phyloP scores from a whole-genome alignment of 177 flowering plant species.

The Tripterygium wilfordii region DNA sequence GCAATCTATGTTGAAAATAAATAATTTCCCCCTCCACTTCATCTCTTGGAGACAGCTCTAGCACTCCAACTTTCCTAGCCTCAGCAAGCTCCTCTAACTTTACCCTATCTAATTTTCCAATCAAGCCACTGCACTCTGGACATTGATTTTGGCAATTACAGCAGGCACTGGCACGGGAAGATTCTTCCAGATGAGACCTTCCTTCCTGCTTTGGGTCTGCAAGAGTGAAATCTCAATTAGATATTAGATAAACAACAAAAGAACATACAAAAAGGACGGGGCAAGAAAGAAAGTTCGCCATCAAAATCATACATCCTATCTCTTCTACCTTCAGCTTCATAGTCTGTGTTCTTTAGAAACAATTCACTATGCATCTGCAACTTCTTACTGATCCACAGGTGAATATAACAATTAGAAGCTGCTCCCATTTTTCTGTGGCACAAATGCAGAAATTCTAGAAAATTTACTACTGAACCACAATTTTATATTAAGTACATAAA shows the following conservation, averaged over 20 bases:
- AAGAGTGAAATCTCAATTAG: slow-evolving; percentile 6
- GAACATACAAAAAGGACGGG: not conserved
- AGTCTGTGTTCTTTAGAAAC: slow-evolving; percentile 10
- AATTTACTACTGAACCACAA: not conserved
- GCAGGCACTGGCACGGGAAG: slow-evolving; percentile 27
- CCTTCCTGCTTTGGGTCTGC: slow-evolving; percentile 34
- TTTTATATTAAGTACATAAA: no score
- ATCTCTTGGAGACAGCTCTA: slow-evolving; percentile 63
- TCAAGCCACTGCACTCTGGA: slow-evolving; percentile 14
- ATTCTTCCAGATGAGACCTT: slow-evolving; percentile 17
- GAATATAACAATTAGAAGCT: slow-evolving; percentile 28
- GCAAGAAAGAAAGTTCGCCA: no score
- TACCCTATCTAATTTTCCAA: slow-evolving; percentile 17
- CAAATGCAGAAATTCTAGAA: not conserved
- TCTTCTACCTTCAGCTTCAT: slow-evolving; percentile 32
- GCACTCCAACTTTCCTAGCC: slow-evolving; percentile 42
- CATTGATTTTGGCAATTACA: slow-evolving; percentile 21
- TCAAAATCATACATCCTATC: no score
- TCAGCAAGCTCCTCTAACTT: slow-evolving; percentile 38
- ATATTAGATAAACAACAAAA: not conserved
- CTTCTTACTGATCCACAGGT: slow-evolving; percentile 50
- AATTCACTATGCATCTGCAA: slow-evolving; percentile 24
- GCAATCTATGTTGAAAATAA: slow-evolving; percentile 65
- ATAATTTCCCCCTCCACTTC: slow-evolving; percentile 91
- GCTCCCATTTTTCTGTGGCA: slow-evolving; percentile 29